Conservation (phyloP, 371 early-diverging fungal species). For the Coemansia sp. region DNA sequence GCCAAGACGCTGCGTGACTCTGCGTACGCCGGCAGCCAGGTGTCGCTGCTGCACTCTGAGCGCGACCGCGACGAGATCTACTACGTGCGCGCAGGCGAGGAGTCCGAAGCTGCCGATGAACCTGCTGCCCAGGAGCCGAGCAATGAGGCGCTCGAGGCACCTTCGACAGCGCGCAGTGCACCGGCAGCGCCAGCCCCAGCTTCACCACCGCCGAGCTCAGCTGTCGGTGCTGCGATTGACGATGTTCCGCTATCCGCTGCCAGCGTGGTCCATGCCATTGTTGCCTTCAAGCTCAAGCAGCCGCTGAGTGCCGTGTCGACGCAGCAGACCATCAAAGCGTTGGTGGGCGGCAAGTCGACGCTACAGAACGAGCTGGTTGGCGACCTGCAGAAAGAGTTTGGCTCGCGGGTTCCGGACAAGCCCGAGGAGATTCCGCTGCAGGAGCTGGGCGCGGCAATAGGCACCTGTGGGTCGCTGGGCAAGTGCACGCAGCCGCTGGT, state of each 20-base stretch:
- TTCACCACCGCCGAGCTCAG: slow-evolving; percentile 23
- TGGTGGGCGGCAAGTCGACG: slow-evolving; percentile 96
- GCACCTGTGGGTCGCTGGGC: slow-evolving; percentile 71
- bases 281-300: slow-evolving; percentile 91
- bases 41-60: slow-evolving; percentile 11
- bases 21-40: slow-evolving; percentile 55
- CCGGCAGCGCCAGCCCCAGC: slow-evolving; percentile 24
- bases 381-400: slow-evolving; percentile 93
- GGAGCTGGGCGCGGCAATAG: slow-evolving; percentile 72
- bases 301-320: slow-evolving; percentile 71
- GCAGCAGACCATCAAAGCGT: slow-evolving; percentile 93
- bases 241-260: no score
- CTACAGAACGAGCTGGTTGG: slow-evolving; percentile 97
- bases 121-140: no score
- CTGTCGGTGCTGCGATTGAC: slow-evolving; percentile 52
- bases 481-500: slow-evolving; percentile 74
- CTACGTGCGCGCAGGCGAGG: slow-evolving; percentile 39
- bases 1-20: slow-evolving; percentile 59
- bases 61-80: slow-evolving; percentile 15
- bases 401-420: slow-evolving; percentile 84
- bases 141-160: not conserved
- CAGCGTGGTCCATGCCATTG: slow-evolving; percentile 67
- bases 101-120: slow-evolving; percentile 23
- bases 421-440: slow-evolving; percentile 85
- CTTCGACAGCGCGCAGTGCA: not conserved